Evolutionary conservation across 495 filamentous ascomycete species (phyloP), one percentile per base, ranked within the genome.

Genomic region (Tuber borchii): DNA sequence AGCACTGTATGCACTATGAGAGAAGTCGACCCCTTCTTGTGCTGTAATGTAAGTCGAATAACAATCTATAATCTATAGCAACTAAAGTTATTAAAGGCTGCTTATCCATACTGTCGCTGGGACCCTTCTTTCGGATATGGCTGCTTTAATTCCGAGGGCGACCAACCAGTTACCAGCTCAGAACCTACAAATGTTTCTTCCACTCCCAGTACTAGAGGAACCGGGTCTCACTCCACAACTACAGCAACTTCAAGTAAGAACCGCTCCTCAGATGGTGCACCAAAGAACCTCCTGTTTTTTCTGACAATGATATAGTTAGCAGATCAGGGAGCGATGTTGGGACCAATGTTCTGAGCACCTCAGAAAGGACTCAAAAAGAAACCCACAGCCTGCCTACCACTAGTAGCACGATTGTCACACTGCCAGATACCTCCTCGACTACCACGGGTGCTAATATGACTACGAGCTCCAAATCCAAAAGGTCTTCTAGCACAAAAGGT

Each of bases 1-100:
- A 79, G 78, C 43, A 75, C 70, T 17, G 70, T 69, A 44, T 76
- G 70, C 46, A 48, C 77, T 48, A 79, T 68, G 61, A 76, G 20
- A 72, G 45, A 34, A 65, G 56, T 34, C 26, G 26, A 65, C 56
- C 5, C 12, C 14, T 65, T 34, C 56, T 65, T 65, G 56, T 65
- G 56, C 56, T 65, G 56, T 65, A 65, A 4, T 26, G 56, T 65
- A 34, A 65, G 56, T 65, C 12, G 0, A 26, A 17, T 65, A 65
- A 1, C 26, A 34, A 65, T 65, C 56, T 34, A 65, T 68, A 34
- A 26, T 51, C 31, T 78, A 61, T n/a, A 12, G 10, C 71, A 26
- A 68, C 39, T 78, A 40, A 78, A n/a, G 8, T 42, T 46, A 31
- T 70, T 42, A 22, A 65, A 78, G 75, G 70, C 77, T 42, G 77